Percentiles rank a stretch among this genome's conserved stretches.
Evolutionary conservation across 2,329 filamentous ascomycete genomes (phyloP).

Genomic region (Orbilia javanica): DNA sequence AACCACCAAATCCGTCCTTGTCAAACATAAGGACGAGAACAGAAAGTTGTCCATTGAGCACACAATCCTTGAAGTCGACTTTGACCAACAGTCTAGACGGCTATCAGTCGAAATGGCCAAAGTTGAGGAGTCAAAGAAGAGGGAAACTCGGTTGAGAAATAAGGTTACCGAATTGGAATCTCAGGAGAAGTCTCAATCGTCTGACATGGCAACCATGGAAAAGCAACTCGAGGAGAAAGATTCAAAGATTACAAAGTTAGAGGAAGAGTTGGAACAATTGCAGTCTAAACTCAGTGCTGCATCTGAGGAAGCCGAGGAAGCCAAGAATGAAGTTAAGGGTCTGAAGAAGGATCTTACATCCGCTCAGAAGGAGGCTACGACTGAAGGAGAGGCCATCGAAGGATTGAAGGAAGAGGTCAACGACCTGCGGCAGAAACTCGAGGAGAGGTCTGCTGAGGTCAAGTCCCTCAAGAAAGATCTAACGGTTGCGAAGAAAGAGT

Average conservation of each 20-base stretch:
- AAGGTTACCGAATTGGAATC: constrained; percentile 38
- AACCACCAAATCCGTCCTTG: constrained; percentile 40
- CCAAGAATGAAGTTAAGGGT: constrained; percentile 58
- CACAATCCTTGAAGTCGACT: constrained; percentile 50
- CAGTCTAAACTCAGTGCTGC: constrained; percentile 59
- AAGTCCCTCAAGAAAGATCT: constrained; percentile 55
- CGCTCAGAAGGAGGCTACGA: constrained; percentile 47
- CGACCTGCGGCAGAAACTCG: constrained; percentile 43
- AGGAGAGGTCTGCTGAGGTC: constrained; percentile 40
- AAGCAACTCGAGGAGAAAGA: constrained; percentile 67
- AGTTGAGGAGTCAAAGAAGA: constrained; percentile 42
- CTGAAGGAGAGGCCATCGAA: constrained; percentile 47
- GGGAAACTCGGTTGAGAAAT: constrained; percentile 40
- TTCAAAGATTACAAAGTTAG: constrained; percentile 67
- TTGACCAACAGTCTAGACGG: constrained; percentile 45
- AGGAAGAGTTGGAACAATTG: constrained; percentile 66
- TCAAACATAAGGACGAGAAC: constrained; percentile 49
- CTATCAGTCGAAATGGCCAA: constrained; percentile 51
- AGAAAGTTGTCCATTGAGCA: constrained; percentile 49
- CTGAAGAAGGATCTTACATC: constrained; percentile 53
- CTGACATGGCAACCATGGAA: constrained; percentile 62
- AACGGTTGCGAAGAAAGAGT: constrained; percentile 51
- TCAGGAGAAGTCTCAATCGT: constrained; percentile 9
- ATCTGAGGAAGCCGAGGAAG: constrained; percentile 63
- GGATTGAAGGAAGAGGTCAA: constrained; percentile 39